A percentile compares a stretch with the other conserved stretches of the same genome.
phyloP scores from a whole-genome alignment of 2,329 filamentous ascomycete genomes.

The Metarhizium brunneum region DNA sequence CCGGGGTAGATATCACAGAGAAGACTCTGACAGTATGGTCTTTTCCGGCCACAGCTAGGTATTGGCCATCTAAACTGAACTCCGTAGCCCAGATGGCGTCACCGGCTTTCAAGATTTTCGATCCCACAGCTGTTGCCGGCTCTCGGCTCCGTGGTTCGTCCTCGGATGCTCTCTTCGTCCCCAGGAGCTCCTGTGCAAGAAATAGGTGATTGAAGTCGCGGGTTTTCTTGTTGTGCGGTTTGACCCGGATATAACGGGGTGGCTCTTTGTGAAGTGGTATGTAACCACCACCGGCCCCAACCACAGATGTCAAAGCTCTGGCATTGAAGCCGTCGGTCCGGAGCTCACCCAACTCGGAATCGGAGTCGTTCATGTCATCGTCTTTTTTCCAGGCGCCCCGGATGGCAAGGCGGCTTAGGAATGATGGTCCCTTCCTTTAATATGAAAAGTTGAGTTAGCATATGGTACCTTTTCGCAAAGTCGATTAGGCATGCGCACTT shows the following conservation, averaged over 20 bases:
- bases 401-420: constrained; percentile 74
- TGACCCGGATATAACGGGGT: constrained; percentile 82
- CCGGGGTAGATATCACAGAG: constrained; percentile 73
- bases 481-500: constrained; percentile 36
- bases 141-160: constrained; percentile 18
- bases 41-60: constrained; percentile 84
- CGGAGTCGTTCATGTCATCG: constrained; percentile 48
- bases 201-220: constrained; percentile 83
- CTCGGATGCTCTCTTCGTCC: constrained; percentile 35
- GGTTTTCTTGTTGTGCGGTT: constrained; percentile 68
- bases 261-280: constrained; percentile 83
- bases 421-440: constrained; percentile 73
- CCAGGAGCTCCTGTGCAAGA: constrained; percentile 78
- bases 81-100: constrained; percentile 86
- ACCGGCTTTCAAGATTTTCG: constrained; percentile 32
- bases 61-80: constrained; percentile 87
- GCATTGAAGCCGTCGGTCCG: constrained; percentile 76
- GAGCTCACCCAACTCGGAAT: constrained; percentile 58
- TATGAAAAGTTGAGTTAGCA: constrained; percentile 6
- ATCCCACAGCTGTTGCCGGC: constrained; percentile 28
- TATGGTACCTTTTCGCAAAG: not conserved
- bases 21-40: constrained; percentile 81
- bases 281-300: constrained; percentile 60
- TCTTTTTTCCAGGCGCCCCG: constrained; percentile 67
- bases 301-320: constrained; percentile 68